These are phyloP conservation scores for Chlamydomonas sp. DNA, from an alignment of 139 green algal species.

Conservation along the genomic window DNA sequence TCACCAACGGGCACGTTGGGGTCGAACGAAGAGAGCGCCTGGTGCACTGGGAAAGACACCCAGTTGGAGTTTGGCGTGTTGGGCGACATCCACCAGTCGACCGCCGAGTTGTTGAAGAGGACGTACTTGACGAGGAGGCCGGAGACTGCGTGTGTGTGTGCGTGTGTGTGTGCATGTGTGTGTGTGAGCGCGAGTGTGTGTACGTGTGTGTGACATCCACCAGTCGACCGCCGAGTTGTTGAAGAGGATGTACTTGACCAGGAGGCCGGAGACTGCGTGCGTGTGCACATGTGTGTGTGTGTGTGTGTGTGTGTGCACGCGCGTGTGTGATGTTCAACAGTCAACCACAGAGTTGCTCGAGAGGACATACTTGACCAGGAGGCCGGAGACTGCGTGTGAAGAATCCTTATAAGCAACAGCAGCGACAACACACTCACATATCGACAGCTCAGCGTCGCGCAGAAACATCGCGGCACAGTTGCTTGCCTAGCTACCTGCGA, in stretches of 20 bases:
- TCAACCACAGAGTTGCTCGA: constrained; percentile 30
- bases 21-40: constrained; percentile 13
- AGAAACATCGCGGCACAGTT: constrained; percentile 32
- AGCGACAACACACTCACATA: too few relatives aligned
- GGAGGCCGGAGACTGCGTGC: constrained; percentile 21
- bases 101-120: constrained; percentile 25
- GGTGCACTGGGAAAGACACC: constrained; percentile 21
- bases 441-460: constrained; percentile 21
- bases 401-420: too few relatives aligned
- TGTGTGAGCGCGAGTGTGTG: too few relatives aligned
- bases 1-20: neutral
- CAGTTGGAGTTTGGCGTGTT: constrained; percentile 16
- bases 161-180: neutral
- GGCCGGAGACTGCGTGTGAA: constrained; percentile 20
- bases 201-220: too few relatives aligned
- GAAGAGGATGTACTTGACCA: constrained; percentile 27
- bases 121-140: constrained; percentile 31
- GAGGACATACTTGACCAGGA: constrained; percentile 26
- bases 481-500: constrained; percentile 15
- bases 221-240: too few relatives aligned
- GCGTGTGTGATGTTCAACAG: too few relatives aligned
- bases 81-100: neutral
- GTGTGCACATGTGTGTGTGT: too few relatives aligned
- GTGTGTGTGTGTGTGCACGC: too few relatives aligned
- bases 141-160: constrained; percentile 17